Base-by-base conservation (phyloP, 176 grass and related monocot species). In the Carex kokanica region DNA sequence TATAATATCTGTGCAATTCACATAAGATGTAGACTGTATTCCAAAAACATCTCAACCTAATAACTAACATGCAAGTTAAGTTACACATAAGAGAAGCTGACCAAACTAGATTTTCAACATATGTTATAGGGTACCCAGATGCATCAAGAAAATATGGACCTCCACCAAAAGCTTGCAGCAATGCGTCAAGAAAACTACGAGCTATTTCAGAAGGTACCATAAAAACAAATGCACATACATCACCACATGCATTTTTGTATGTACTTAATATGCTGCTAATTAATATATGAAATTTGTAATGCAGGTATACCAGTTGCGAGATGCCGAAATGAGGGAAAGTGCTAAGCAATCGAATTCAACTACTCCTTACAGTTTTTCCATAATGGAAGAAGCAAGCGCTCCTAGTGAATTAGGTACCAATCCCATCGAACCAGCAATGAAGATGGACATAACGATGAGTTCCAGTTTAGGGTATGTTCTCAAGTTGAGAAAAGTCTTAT, bases 61-160 rank as follows among this genome's bases (percentile, higher is more conserved):
- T 29, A 15, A 67, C 16, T 41, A 41, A 40, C 1, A 20, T 70
- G 17, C 66, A 70, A 70, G 32, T 1, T 69, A n/a, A 40, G 34
- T 17, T 70, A 18, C 9, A 7, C 66, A 77, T 77, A 55, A 31
- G 51, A 78, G 49, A 56, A 56, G 8, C 6, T 21, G 67, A 13
- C 53, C 34, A 45, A 60, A 60, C 60, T 66, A 16, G 49, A 53
- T 86, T 78, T 36, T 58, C 27, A 24, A 56, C 43, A 68, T 38
- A 16, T 60, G 60, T 77, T 59, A 29, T 56, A 89, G 87, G 83
- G 74, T 60, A 89, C 47, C 11, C 54, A 81, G 68, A 74, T 85
- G 60, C 60, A 89, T 51, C 75, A 85, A 77, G 77, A 89, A 47
- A 89, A 89, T 38, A 55, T 85, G 25, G 83, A 85, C 12, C 83